Base-by-base conservation (phyloP, 257 asterid species). In the Primulina tabacum region DNA sequence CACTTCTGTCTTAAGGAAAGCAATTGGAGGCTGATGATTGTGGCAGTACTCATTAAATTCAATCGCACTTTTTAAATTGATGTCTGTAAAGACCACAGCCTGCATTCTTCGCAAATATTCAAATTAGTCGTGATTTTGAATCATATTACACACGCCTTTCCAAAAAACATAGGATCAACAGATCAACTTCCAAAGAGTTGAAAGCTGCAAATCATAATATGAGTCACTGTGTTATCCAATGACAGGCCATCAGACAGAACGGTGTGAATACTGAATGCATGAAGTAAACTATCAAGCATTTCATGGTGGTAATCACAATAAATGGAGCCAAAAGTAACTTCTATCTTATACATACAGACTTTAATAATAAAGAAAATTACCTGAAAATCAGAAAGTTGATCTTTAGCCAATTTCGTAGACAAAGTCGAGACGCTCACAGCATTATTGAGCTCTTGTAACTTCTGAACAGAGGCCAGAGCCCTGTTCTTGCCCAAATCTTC, bases 31-130 rank as follows among this genome's bases (percentile, higher is more conserved):
- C 70, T 88, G 92, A 72, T 92, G 96, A 50, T 71, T 86, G 83
- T 82, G 98, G 73, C 98, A 92, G 83, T 83, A 89, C 71, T 88
- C 95, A 80, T 85, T 78, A 65, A 89, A 92, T 72, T 85, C 94
- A 59, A 86, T 75, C 34, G 96, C 96, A 5, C 71, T 64, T 77
- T 85, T 86, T 67, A 92, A 70, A 71, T 78, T 65, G 71, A 77
- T 79, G 74, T 86, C 92, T 65, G 97, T 92, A 65, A 89, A 85
- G 58, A 92, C 95, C 75, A 92, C 97, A 85, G 96, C 95, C 98
- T 92, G 90, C 81, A 82, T 28, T 16, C 68, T 24, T 63, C 30
- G 69, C 38, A 61, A 40, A 7, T 62, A 73, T 17, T 29, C 43
- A 58, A 30, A 35, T 78, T 30, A 75, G 69, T 72, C n/a, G 68